Percentiles rank a stretch among this genome's conserved stretches.
phyloP scores from a whole-genome alignment of 2,329 filamentous ascomycete genomes.

The Aspergillus niger region DNA sequence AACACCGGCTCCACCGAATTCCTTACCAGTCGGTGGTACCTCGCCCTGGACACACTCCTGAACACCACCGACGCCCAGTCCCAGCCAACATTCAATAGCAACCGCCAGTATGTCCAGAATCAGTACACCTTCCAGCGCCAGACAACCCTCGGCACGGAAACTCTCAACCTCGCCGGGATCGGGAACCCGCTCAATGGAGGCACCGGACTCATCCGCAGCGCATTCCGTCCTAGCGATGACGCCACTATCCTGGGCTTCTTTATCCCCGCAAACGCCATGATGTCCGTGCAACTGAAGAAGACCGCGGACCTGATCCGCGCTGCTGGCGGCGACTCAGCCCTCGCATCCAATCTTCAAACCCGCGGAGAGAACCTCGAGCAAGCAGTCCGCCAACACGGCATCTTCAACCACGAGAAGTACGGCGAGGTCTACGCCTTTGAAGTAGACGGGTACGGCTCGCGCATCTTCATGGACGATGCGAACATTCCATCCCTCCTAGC shows the following conservation, averaged over 20 bases:
- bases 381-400: conserved; percentile 81
- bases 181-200: conserved; percentile 88
- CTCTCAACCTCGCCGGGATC: conserved; percentile 74
- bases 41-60: conserved; percentile 74
- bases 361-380: conserved; percentile 68
- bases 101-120: conserved; percentile 67
- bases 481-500: conserved; percentile 65
- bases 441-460: conserved; percentile 65
- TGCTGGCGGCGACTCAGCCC: conserved; percentile 55
- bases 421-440: conserved; percentile 66
- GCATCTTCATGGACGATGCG: conserved; percentile 66
- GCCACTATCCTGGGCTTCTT: conserved; percentile 92
- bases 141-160: conserved; percentile 85
- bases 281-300: conserved; percentile 82
- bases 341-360: conserved; percentile 53
- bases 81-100: conserved; percentile 74
- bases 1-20: conserved; percentile 78
- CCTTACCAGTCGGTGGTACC: conserved; percentile 74
- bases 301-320: conserved; percentile 69
- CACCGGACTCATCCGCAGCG: conserved; percentile 84
- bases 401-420: conserved; percentile 56
- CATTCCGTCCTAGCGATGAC: conserved; percentile 93
- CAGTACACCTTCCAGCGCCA: conserved; percentile 83
- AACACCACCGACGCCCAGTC: conserved; percentile 76
- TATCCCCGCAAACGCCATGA: conserved; percentile 95